Evolutionary conservation across 352 stramenopile species (phyloP), one percentile per base, ranked within the genome.

Genomic region (Phytophthora rubi): DNA sequence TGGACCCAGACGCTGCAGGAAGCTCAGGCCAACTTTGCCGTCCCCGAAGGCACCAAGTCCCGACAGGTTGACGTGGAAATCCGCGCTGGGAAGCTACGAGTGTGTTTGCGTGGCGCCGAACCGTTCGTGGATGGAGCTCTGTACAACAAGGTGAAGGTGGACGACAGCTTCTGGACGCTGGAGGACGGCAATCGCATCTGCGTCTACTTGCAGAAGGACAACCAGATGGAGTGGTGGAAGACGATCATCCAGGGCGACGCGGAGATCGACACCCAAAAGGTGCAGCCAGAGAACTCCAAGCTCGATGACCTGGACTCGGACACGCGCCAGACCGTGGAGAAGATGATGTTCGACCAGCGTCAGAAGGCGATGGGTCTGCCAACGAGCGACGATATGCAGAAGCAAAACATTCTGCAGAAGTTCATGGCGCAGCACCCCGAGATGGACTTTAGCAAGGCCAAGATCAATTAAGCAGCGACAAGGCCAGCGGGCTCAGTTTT

Each of bases 161-260:
- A 99, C 68, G 98, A 99, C 80, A 98, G 93, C 71, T 99, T 99
- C 73, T 99, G 98, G 98, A 99, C 98, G 6, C 81, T 99, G n/a
- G 90, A 97, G 68, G 90, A 97, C 70, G 78, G 83, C 67, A 93
- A 94, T 55, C 86, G 87, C 58, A 90, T 97, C 52, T 94, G 92
- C 45, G 77, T 99, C 42, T 98, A 98, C 59, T 71, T 99, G 23
- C 92, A 98, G 77, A 99, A 99, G 78, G 89, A 98, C 16, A 99
- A 99, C 80, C 86, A 98, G 76, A 99, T 99, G 97, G 97, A 99
- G 89, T 99, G 98, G 98, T 99, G 98, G 98, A 98, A 98, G 71
- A 92, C 85, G 57, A 94, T 99, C 51, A 95, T 98, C 51, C 74
- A 97, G 55, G 92, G 91, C 30, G 97, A 99, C 72, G 77, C 83